Percentiles rank a stretch among this genome's conserved stretches.
phyloP scores from a whole-genome alignment of 2,329 filamentous ascomycete species.

The Microthyrium microscopicum region DNA sequence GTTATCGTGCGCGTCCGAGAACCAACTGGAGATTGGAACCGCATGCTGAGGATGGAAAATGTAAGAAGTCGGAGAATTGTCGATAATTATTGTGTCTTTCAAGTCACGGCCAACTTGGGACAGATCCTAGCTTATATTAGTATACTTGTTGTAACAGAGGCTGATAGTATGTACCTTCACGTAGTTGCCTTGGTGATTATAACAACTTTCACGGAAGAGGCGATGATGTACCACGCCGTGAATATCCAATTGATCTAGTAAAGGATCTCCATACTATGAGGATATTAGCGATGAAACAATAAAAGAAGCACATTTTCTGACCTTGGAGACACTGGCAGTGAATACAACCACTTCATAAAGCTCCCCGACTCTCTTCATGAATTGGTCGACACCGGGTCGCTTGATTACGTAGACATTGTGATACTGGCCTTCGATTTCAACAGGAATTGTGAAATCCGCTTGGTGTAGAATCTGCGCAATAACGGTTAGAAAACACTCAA shows the following conservation, averaged over 20 bases:
- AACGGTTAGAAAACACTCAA: too few relatives aligned
- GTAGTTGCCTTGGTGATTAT: conserved; percentile 98
- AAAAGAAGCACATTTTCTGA: conserved; percentile 21
- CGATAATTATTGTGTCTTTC: conserved; percentile 96
- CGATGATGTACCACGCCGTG: conserved; percentile 93
- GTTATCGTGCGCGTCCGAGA: conserved; percentile 98
- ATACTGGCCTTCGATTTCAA: conserved; percentile 96
- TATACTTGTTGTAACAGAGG: not conserved
- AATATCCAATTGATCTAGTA: conserved; percentile 92
- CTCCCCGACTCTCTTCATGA: conserved; percentile 97
- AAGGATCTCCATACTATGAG: conserved; percentile 75
- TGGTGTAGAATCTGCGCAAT: conserved; percentile 73
- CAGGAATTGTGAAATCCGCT: conserved; percentile 96
- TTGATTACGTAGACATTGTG: conserved; percentile 99
- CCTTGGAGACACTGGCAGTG: conserved; percentile 95
- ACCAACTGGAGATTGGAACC: conserved; percentile 99
- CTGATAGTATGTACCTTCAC: conserved; percentile 47
- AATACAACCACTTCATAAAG: conserved; percentile 98
- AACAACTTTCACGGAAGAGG: conserved; percentile 94
- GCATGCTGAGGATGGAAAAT: conserved; percentile 99
- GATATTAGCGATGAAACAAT: conserved; percentile 8
- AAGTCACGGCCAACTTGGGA: conserved; percentile 93
- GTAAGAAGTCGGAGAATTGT: conserved; percentile 97
- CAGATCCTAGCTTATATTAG: conserved; percentile 44
- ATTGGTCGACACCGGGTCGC: conserved; percentile 92